These are phyloP conservation scores for Erodium trifolium DNA, from an alignment of 441 rosid species.

Conservation along the genomic window DNA sequence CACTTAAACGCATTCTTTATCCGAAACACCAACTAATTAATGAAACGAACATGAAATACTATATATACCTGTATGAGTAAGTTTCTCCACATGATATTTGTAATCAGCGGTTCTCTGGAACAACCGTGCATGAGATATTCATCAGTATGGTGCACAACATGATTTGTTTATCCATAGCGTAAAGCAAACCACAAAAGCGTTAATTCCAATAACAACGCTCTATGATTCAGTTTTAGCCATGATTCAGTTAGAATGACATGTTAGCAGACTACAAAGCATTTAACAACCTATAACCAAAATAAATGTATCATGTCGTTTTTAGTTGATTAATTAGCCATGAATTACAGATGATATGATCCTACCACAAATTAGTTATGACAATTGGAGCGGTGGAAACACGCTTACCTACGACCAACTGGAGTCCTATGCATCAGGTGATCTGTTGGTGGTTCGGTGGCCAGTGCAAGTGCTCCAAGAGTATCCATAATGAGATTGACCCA, in stretches of 20 bases:
- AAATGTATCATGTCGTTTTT: too few species aligned
- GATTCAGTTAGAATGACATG: too few species aligned
- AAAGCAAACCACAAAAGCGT: too few species aligned
- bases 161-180: background rate
- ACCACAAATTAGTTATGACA: too few species aligned
- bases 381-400: background rate
- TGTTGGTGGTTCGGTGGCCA: conserved; percentile 96
- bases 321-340: too few species aligned
- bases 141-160: background rate
- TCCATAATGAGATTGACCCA: conserved; percentile 99
- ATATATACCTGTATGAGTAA: conserved; percentile 68
- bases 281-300: too few species aligned
- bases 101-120: conserved; percentile 82
- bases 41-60: background rate
- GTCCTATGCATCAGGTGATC: conserved; percentile 78
- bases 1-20: background rate
- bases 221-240: background rate
- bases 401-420: conserved; percentile 90
- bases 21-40: background rate
- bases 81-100: conserved; percentile 98
- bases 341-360: too few species aligned
- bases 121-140: background rate
- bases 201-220: too few species aligned
- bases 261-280: too few species aligned
- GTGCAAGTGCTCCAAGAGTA: conserved; percentile 94